A percentile compares a stretch with the other conserved stretches of the same genome.
phyloP scores from a whole-genome alignment of 257 asterid species.

The Rehmannia glutinosa region DNA sequence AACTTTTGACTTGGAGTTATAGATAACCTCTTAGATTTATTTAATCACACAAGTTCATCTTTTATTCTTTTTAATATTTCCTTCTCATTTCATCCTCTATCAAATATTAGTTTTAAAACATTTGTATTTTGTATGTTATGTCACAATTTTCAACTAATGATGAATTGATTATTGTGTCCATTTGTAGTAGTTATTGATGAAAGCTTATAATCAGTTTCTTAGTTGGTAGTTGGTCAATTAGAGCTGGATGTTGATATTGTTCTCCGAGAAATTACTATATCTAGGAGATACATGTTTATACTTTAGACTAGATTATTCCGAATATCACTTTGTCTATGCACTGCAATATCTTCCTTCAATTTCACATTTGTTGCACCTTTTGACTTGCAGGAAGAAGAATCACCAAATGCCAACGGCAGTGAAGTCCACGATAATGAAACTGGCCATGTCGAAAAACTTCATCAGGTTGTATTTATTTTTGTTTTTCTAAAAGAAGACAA shows the following conservation, averaged over 20 bases:
- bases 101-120: neutral
- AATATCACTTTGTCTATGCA: neutral
- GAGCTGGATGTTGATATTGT: neutral
- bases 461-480: slow-evolving; percentile 27
- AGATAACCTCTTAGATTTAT: neutral
- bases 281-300: neutral
- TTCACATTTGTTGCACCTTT: neutral
- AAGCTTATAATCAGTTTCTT: neutral
- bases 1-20: neutral
- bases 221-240: neutral
- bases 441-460: slow-evolving; percentile 27
- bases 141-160: neutral
- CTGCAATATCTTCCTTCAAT: slow-evolving; percentile 2
- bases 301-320: neutral
- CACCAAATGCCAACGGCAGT: slow-evolving; percentile 26
- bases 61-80: neutral
- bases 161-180: neutral
- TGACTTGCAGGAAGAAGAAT: slow-evolving; percentile 43
- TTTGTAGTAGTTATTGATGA: neutral
- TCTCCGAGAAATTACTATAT: neutral
- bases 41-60: neutral
- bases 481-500: neutral
- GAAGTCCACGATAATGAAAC: slow-evolving; percentile 30
- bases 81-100: neutral
- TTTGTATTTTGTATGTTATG: neutral